A percentile compares a stretch with the other conserved stretches of the same genome.
Conservation (phyloP, 495 filamentous ascomycete species). For the Bacidia gigantensis region DNA sequence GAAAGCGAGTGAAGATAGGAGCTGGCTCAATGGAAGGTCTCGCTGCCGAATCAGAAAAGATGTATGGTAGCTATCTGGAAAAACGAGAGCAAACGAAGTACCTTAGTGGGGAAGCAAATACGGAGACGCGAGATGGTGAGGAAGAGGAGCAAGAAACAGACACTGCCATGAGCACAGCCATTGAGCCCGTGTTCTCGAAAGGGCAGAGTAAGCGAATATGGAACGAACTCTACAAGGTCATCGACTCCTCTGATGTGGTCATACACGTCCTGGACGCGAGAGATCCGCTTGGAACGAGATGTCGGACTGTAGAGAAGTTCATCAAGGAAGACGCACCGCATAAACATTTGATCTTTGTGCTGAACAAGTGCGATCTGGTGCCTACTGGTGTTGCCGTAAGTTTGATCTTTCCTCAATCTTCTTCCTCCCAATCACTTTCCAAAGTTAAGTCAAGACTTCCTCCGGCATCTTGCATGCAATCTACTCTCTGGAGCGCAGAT, state of each 20-base stretch:
- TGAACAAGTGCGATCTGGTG: conserved; percentile 96
- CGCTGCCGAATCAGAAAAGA: conserved; percentile 59
- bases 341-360: conserved; percentile 81
- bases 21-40: conserved; percentile 71
- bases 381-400: conserved; percentile 89
- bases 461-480: conserved; percentile 34
- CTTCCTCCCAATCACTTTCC: conserved; percentile 22
- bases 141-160: conserved; percentile 35
- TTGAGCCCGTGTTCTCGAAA: conserved; percentile 86
- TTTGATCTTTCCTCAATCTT: conserved; percentile 21
- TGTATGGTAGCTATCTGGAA: conserved; percentile 66
- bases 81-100: conserved; percentile 58
- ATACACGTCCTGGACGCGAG: conserved; percentile 90
- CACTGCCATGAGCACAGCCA: conserved; percentile 48
- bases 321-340: conserved; percentile 85
- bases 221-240: conserved; percentile 98
- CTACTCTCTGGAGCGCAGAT: conserved; percentile 53
- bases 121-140: conserved; percentile 31
- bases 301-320: conserved; percentile 77
- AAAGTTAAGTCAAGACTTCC: conserved; percentile 96
- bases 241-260: conserved; percentile 91
- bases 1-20: conserved; percentile 79
- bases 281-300: conserved; percentile 81
- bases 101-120: conserved; percentile 50
- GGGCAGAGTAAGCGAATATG: conserved; percentile 90